These are phyloP conservation scores for Ambrosia trifida DNA, from an alignment of 129 eudicot species.

Conservation along the genomic window DNA sequence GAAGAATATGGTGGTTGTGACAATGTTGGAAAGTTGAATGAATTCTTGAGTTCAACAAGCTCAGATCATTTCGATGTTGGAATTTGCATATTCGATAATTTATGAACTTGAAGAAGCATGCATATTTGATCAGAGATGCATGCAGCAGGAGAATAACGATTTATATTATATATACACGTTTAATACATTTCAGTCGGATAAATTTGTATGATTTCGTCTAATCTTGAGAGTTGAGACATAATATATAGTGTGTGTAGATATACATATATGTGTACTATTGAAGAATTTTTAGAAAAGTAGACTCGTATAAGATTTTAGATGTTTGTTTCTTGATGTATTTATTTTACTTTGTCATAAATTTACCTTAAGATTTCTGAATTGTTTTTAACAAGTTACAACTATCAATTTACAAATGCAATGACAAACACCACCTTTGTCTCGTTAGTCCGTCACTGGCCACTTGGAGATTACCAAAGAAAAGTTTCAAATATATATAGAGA, in stretches of 20 bases:
- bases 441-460: too few relatives aligned
- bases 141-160: conserved; percentile 16
- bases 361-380: background rate
- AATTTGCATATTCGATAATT: conserved; percentile 64
- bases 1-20: conserved; percentile 42
- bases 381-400: background rate
- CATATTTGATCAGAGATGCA: conserved; percentile 15
- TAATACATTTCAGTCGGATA: conserved; percentile 18
- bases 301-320: conserved; percentile 2
- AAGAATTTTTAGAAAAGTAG: conserved; percentile 1
- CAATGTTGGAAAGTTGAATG: conserved; percentile 27
- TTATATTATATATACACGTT: conserved; percentile 8
- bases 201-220: conserved; percentile 23
- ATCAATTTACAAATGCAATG: background rate
- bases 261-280: conserved; percentile 12
- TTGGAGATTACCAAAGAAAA: too few relatives aligned
- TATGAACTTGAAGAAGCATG: conserved; percentile 27
- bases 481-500: too few relatives aligned
- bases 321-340: background rate
- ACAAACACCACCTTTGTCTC: too few relatives aligned
- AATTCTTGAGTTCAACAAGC: conserved; percentile 57
- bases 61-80: conserved; percentile 60
- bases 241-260: conserved; percentile 21
- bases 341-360: background rate
- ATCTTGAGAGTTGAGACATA: conserved; percentile 32